Base-by-base conservation (phyloP, 331 rosid species). In the Pyrus hybrid region DNA sequence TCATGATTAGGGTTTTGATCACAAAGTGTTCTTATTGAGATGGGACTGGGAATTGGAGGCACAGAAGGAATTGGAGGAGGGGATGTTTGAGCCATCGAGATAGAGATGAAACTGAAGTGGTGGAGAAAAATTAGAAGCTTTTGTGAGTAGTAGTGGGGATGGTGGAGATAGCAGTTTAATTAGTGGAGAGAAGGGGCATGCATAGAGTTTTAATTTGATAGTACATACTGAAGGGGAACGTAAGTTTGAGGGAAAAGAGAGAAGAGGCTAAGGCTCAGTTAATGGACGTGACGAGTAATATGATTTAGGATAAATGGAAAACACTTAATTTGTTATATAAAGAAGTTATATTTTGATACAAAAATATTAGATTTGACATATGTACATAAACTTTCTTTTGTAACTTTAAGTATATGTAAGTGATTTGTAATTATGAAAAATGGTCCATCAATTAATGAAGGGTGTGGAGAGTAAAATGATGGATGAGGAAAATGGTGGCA, bases 1-100 rank as follows among this genome's bases (percentile, higher is more conserved):
- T 29, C 61, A 25, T 62, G 67, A 37, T 22, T 41, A 17, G 67
- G 54, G 78, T 37, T 18, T 58, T 25, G 67, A 20, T 60, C 26
- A 74, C 23, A n/a, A 13, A 45, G 71, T 63, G 77, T 74, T 74
- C 77, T 74, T 13, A 73, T 73, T 62, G 56, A 77, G 62, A 63
- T 77, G 47, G 85, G 83, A 67, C 87, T 80, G 4, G 75, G 75
- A 11, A 76, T 56, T 11, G 89, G 81, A 68, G 84, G 54, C 35
- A 71, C 5, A 2, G 83, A 21, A 56, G 62, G 62, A 56, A 56
- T n/a, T 57, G 63, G 29, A 58, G 13, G 63, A 22, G 76, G 71
- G 68, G 70, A 28, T 37, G 47, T 33, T 45, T n/a, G 72, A 73
- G 56, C 60, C 70, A 71, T 75, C 63, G 10, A 49, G 68, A 45